phyloP scores from a whole-genome alignment of 2,329 filamentous ascomycete species.

The Colletotrichum neosansevieriae region DNA sequence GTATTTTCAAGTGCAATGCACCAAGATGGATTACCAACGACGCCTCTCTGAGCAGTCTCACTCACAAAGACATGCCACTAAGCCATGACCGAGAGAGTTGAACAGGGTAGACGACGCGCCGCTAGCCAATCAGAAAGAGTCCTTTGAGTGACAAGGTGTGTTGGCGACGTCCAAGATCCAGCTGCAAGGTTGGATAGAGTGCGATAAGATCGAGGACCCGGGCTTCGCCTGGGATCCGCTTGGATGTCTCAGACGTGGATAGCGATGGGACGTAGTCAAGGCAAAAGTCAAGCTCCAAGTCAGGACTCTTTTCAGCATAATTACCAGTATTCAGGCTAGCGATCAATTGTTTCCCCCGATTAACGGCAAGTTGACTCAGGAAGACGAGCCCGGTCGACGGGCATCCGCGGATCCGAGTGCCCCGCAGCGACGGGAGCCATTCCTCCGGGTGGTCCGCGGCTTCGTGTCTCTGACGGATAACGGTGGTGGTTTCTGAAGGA shows the following conservation, averaged over 20 bases:
- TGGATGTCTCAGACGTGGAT: slow-evolving; percentile 31
- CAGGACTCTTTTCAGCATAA: not conserved
- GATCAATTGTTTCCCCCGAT: not conserved
- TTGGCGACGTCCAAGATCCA: not conserved
- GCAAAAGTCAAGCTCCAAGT: slow-evolving; percentile 11
- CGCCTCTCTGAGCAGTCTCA: not conserved
- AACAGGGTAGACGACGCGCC: slow-evolving; percentile 1
- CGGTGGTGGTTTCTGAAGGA: not conserved
- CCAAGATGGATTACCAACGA: not conserved
- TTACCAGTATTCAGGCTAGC: not conserved
- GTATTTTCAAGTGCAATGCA: not conserved
- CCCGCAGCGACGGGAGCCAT: slow-evolving; percentile 14
- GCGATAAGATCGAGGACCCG: slow-evolving; percentile 25
- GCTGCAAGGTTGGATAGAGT: slow-evolving; percentile 25
- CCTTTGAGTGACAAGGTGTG: slow-evolving; percentile 1
- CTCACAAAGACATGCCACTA: not conserved
- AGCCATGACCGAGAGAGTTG: not conserved
- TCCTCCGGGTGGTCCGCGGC: slow-evolving; percentile 13
- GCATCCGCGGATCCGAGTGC: slow-evolving; percentile 28
- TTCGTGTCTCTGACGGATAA: slow-evolving; percentile 5
- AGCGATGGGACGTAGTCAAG: slow-evolving; percentile 32
- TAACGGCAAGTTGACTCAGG: not conserved
- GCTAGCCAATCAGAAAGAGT: not conserved
- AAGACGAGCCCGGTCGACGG: slow-evolving; percentile 12
- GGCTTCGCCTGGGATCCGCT: slow-evolving; percentile 33